Evolutionary conservation across 2,329 filamentous ascomycete genomes (phyloP).

Genomic region (Ophiocordyceps camponoti-rufipedis): DNA sequence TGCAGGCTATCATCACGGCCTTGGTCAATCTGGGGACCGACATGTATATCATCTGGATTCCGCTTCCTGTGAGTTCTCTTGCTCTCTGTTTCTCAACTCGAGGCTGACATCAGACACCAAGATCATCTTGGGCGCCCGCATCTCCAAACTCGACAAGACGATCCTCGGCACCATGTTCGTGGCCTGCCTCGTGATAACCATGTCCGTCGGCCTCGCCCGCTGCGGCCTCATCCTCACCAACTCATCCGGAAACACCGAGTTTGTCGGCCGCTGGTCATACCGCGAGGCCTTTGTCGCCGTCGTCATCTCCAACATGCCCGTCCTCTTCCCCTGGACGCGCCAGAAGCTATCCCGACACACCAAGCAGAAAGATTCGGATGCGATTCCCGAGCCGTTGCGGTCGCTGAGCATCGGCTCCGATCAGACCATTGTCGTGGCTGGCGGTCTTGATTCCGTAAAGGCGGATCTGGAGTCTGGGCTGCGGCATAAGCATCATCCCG

Average conservation of each 20-base stretch:
- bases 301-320: conserved; percentile 10
- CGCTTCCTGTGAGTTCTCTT: conserved; percentile 18
- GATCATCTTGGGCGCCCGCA: conserved; percentile 20
- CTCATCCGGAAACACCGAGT: conserved; percentile 5
- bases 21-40: conserved; percentile 34
- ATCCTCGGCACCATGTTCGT: conserved; percentile 18
- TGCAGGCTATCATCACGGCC: conserved; percentile 30
- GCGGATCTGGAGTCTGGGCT: no score
- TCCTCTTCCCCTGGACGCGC: not conserved
- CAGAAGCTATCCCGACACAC: not conserved
- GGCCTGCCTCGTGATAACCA: conserved; percentile 19
- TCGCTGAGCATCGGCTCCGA: not conserved
- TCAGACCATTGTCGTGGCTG: not conserved
- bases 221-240: conserved; percentile 17
- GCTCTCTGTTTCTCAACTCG: not conserved
- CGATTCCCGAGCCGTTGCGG: not conserved
- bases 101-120: not conserved
- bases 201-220: conserved; percentile 17
- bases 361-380: not conserved
- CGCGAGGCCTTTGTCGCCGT: conserved; percentile 23
- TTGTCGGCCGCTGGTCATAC: conserved; percentile 12
- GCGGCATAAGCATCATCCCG: no score
- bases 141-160: conserved; percentile 17
- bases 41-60: conserved; percentile 37
- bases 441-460: no score